Base-by-base conservation (phyloP, 129 eudicot genomes). In the Solidago caesia region DNA sequence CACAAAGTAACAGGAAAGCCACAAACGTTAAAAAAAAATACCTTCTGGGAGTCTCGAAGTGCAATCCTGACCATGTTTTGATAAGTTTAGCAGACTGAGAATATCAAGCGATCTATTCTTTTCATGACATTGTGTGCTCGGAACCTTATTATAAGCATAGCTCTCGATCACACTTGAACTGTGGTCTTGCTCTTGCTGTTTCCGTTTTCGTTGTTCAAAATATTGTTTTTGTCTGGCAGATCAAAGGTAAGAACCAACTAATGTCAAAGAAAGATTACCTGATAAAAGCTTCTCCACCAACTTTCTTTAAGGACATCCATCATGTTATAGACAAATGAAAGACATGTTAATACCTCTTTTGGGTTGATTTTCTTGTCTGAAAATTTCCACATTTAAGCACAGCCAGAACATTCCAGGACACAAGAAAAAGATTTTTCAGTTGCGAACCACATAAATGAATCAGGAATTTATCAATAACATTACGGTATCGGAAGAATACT, bases 151-250 rank as follows among this genome's bases (percentile, higher is more conserved):
- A 70, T 80, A 87, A 73, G 72, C 56, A 78, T 73, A 64, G 67
- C 71, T 71, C 69, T 86, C 87, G 25, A 63, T n/a, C 68, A 71
- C 79, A 74, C 83, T 77, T 58, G 81, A 62, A 44, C 49, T 81
- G 8, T 81, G 82, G 72, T 76, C 71, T 76, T 76, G 55, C 75
- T 77, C 88, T 68, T 87, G 91, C 73, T 82, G 98, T 75, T 85
- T 92, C 16, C 87, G 80, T 80, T 74, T 92, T 77, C 92, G 83
- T 82, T 92, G 96, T 87, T 92, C 98, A 82, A 89, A 92, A 77
- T 89, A 92, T 59, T 92, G 98, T 65, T 86, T 87, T 88, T 92
- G 98, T 85, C 98, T 92, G 75, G 27, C 43, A 77, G 63, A 67
- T 64, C 61, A 44, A n/a, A n/a, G 52, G 76, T 29, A 80, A 72